phyloP scores from a whole-genome alignment of 768 basidiomycete species.

The Termitomyces titanicus region DNA sequence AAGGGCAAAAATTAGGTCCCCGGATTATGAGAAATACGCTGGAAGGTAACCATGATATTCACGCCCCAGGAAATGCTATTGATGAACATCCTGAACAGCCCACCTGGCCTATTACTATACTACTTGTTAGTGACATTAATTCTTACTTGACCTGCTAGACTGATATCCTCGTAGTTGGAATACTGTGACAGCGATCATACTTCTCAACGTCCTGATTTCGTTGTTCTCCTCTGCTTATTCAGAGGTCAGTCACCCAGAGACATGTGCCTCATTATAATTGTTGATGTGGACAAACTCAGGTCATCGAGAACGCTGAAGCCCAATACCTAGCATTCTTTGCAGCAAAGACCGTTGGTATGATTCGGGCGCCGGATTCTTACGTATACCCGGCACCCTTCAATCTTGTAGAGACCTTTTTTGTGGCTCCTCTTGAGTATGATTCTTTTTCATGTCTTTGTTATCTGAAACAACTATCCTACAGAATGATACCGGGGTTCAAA shows the following conservation, averaged over 20 bases:
- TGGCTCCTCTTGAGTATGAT: constrained; percentile 85
- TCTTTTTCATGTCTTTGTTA: neutral
- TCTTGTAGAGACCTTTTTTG: constrained; percentile 71
- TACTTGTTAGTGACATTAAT: constrained; percentile 57
- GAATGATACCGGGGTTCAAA: constrained; percentile 38
- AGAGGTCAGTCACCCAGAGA: constrained; percentile 50
- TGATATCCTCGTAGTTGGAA: constrained; percentile 58
- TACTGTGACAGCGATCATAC: constrained; percentile 74
- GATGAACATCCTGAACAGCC: constrained; percentile 25
- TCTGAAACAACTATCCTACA: constrained; percentile 16
- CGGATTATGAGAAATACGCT: constrained; percentile 59
- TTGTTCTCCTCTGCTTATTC: constrained; percentile 90
- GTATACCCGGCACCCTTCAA: constrained; percentile 95
- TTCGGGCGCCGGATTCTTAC: constrained; percentile 80
- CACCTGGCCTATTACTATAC: constrained; percentile 64
- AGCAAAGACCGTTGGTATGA: constrained; percentile 80
- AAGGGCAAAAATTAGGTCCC: constrained; percentile 39
- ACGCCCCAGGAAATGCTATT: neutral
- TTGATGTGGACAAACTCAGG: constrained; percentile 34
- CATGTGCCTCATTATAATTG: neutral
- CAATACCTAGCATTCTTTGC: constrained; percentile 92
- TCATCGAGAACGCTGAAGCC: constrained; percentile 81
- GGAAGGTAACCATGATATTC: constrained; percentile 32
- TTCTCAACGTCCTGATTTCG: constrained; percentile 94
- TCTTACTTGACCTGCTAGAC: neutral